Evolutionary conservation across 768 basidiomycete species (phyloP).

Genomic region (Phylloporus arenicola): DNA sequence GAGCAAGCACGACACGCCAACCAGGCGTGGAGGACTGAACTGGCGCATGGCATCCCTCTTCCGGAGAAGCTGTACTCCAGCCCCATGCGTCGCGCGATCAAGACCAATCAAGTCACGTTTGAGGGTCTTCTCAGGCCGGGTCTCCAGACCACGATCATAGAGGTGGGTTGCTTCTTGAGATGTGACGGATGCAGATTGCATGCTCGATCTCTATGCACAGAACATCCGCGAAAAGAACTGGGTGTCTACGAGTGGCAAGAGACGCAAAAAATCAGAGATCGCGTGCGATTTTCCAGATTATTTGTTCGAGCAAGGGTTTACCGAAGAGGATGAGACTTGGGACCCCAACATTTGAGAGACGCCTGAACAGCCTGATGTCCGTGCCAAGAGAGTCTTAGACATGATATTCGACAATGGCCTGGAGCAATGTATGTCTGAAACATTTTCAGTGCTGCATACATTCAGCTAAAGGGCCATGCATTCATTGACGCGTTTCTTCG

Average conservation of each 20-base stretch:
- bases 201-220: conserved; percentile 29
- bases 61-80: conserved; percentile 58
- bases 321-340: conserved; percentile 65
- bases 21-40: conserved; percentile 45
- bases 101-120: conserved; percentile 51
- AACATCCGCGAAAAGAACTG: conserved; percentile 64
- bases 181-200: neutral
- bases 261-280: conserved; percentile 50
- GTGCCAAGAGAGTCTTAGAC: conserved; percentile 55
- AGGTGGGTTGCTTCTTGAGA: conserved; percentile 36
- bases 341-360: conserved; percentile 50
- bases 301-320: conserved; percentile 50
- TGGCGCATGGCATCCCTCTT: conserved; percentile 36
- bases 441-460: neutral
- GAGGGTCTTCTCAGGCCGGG: conserved; percentile 32
- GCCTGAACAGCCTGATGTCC: conserved; percentile 36
- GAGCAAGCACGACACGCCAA: conserved; percentile 48
- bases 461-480: conserved; percentile 30
- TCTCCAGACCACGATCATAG: conserved; percentile 43
- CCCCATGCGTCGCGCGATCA: conserved; percentile 54
- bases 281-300: conserved; percentile 43
- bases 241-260: conserved; percentile 62
- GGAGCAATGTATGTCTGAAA: conserved; percentile 41
- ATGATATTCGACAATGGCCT: conserved; percentile 41
- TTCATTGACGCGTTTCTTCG: conserved; percentile 53